These are phyloP conservation scores for Aspergillus homomorphus DNA, from an alignment of 495 filamentous ascomycete species.

Conservation along the genomic window DNA sequence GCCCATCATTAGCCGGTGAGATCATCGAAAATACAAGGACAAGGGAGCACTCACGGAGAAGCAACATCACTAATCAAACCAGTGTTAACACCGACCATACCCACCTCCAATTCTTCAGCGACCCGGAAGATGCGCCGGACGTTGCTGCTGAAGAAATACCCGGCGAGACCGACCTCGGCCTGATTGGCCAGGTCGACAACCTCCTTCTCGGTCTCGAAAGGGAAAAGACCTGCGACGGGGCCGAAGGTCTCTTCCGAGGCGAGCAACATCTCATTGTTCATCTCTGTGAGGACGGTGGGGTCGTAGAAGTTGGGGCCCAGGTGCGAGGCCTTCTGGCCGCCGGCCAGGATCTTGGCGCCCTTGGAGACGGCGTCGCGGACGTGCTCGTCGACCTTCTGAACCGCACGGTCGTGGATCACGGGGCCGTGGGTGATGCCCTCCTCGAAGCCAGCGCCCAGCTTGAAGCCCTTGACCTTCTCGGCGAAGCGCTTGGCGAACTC, in stretches of 20 bases:
- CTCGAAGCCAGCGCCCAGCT: slow-evolving; percentile 72
- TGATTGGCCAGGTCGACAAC: slow-evolving; percentile 76
- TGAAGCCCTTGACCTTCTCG: slow-evolving; percentile 72
- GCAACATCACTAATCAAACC: slow-evolving; percentile 80
- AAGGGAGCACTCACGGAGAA: slow-evolving; percentile 49
- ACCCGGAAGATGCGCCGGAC: slow-evolving; percentile 69
- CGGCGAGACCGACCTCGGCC: slow-evolving; percentile 75
- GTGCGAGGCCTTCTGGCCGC: slow-evolving; percentile 63
- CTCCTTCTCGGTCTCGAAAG: slow-evolving; percentile 79
- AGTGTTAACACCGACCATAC: slow-evolving; percentile 88
- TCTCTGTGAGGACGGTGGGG: slow-evolving; percentile 76
- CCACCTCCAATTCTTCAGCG: slow-evolving; percentile 80
- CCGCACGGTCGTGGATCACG: slow-evolving; percentile 72
- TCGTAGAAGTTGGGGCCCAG: slow-evolving; percentile 76
- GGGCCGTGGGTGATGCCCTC: slow-evolving; percentile 74
- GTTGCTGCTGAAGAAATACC: slow-evolving; percentile 83
- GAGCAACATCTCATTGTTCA: slow-evolving; percentile 76
- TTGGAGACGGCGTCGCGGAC: slow-evolving; percentile 73
- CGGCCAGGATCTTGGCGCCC: slow-evolving; percentile 67
- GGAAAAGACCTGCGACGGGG: slow-evolving; percentile 79
- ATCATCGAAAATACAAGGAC: not conserved
- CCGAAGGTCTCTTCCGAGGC: slow-evolving; percentile 85
- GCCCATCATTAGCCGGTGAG: slow-evolving; percentile 14
- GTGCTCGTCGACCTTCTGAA: slow-evolving; percentile 73
- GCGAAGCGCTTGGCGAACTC: slow-evolving; percentile 68